These are phyloP conservation scores for Pseudomicrostroma phylloplanum DNA, from an alignment of 1,284 basidiomycete species.

Conservation along the genomic window DNA sequence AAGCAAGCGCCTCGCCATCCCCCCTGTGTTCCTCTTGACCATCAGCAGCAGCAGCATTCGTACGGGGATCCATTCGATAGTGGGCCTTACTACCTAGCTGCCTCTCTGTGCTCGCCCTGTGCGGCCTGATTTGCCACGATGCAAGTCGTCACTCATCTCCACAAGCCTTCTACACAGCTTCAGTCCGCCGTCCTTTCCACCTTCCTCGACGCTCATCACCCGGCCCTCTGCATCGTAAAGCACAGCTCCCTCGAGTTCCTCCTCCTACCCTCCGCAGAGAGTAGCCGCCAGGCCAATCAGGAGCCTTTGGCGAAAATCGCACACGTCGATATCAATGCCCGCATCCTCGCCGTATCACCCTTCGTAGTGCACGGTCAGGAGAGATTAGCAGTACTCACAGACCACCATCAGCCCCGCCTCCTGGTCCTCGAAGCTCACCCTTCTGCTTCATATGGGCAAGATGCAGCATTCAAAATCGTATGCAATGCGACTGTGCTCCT, in stretches of 20 bases:
- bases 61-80: background rate
- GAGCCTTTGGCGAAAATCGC: conserved; percentile 9
- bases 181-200: conserved; percentile 19
- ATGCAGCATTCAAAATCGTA: conserved; percentile 3
- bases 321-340: conserved; percentile 21
- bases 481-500: conserved; percentile 24
- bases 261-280: conserved; percentile 11
- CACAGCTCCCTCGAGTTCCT: conserved; percentile 28
- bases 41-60: background rate
- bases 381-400: conserved; percentile 25
- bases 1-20: too few relatives aligned
- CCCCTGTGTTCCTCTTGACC: background rate
- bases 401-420: conserved; percentile 32
- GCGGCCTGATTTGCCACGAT: conserved; percentile 9
- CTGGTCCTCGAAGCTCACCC: conserved; percentile 18
- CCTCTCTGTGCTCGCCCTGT: too few relatives aligned
- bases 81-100: too few relatives aligned
- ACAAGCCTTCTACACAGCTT: conserved; percentile 23
- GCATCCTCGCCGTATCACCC: conserved; percentile 20
- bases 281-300: background rate
- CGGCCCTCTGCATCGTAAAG: conserved; percentile 25
- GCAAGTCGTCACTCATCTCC: conserved; percentile 28
- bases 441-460: conserved; percentile 2
- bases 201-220: conserved; percentile 22
- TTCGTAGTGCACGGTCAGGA: conserved; percentile 10